Evolutionary conservation across 805 yeast species (phyloP), one percentile per base, ranked within the genome.

Genomic region (Cyberlindnera meyerae): DNA sequence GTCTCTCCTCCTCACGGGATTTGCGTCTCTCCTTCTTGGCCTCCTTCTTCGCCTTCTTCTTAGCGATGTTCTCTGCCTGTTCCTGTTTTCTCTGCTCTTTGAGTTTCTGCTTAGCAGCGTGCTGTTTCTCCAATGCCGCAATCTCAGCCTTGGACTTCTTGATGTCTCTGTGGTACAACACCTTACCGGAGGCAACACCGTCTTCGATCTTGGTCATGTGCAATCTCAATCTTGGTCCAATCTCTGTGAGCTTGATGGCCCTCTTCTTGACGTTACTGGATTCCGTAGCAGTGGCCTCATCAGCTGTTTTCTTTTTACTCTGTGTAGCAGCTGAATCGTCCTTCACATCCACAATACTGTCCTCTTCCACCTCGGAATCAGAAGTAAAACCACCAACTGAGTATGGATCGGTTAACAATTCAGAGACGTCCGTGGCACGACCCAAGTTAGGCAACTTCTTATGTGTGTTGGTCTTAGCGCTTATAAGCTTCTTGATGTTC

Each of bases 291-390:
- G 38, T 42, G 16, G 42, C 51, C 14, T 47, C 39, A 4, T 45
- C 52, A 9, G 25, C 24, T 14, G 49, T 24, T 24, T 43, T 54
- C 39, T 41, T 53, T 20, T 38, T 44, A 11, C 42, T 51, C 8
- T 15, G 22, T 39, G 47, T 40, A 27, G 45, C 48, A 24, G 35
- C 42, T 24, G 29, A 32, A 22, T 55, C 58, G 47, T 62, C 50
- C 51, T 60, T 47, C 17, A 82, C 68, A 47, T 79, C 86, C 21
- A 86, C 90, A 36, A 82, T 71, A 18, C 79, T 85, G 47, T 89
- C 96, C 43, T 89, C 96, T 53, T 93, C 97, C 29, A 88, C 78
- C 66, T 90, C 98, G 4, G 95, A 82, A 52, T 90, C 98, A 31
- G 93, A 80, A 2, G 96, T 86, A 55, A 80, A 77, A 2, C 79